Evolutionary conservation across 148 eudicot genomes (phyloP).

Genomic region (Mesembryanthemum crystallinum): DNA sequence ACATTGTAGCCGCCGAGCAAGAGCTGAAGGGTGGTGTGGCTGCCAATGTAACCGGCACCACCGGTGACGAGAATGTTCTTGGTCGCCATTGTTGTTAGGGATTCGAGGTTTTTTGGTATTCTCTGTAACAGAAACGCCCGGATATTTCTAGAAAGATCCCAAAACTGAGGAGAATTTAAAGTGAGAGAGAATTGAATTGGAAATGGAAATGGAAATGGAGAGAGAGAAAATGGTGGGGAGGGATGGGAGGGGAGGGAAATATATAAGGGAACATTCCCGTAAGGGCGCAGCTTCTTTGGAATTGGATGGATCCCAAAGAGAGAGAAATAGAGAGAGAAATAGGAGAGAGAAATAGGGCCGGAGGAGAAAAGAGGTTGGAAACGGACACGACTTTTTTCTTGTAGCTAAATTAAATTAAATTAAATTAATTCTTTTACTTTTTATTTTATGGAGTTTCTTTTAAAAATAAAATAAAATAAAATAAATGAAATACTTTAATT

Average conservation of each 20-base stretch:
- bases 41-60: constrained; percentile 94
- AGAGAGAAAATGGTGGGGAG: not conserved
- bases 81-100: constrained; percentile 18
- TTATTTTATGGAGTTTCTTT: no score
- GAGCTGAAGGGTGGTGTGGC: constrained; percentile 81
- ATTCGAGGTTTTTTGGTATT: no score
- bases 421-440: no score
- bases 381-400: no score
- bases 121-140: no score
- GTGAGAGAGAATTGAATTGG: not conserved
- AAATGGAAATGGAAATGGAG: no score
- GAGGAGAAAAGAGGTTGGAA: no score
- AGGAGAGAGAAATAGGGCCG: no score
- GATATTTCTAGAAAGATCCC: constrained; percentile 20
- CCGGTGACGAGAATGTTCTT: constrained; percentile 77
- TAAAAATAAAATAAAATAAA: no score
- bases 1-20: constrained; percentile 62
- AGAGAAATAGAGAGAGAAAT: no score
- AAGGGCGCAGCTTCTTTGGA: constrained; percentile 4
- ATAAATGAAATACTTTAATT: no score
- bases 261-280: constrained; percentile 20
- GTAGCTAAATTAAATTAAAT: no score
- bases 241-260: not conserved
- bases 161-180: not conserved
- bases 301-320: constrained; percentile 15